Evolutionary conservation across 306 rosid species (phyloP).

Genomic region (Fagus crenata): DNA sequence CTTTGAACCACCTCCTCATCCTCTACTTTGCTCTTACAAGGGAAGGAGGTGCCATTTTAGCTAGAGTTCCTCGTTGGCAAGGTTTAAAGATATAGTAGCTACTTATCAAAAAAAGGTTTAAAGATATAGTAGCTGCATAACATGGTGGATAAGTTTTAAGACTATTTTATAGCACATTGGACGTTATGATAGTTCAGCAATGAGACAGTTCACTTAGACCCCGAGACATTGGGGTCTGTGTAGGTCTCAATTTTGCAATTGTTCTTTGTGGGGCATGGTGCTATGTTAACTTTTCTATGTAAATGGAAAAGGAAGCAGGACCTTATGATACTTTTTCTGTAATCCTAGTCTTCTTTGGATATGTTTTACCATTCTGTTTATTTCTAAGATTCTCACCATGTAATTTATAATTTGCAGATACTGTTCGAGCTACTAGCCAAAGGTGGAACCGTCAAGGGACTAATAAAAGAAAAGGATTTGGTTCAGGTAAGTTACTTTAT

Average conservation of each 20-base stretch:
- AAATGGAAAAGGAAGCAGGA: constrained; percentile 21
- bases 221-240: not conserved
- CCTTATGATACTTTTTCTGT: constrained; percentile 4
- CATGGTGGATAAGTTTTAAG: not conserved
- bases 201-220: not conserved
- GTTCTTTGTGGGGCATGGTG: constrained; percentile 2
- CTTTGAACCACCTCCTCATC: no score
- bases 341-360: not conserved
- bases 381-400: constrained; percentile 14
- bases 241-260: not conserved
- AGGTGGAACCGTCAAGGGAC: constrained; percentile 86
- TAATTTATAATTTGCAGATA: constrained; percentile 53
- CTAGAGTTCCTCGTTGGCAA: no score
- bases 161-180: not conserved
- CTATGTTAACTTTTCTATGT: constrained; percentile 7
- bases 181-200: not conserved
- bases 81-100: not conserved
- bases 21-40: no score
- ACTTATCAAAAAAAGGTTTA: no score
- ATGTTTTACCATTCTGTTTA: constrained; percentile 11
- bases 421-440: constrained; percentile 81
- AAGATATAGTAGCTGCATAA: not conserved
- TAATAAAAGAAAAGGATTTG: constrained; percentile 77
- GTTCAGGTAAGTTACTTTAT: constrained; percentile 69
- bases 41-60: no score